phyloP scores from a whole-genome alignment of 2,329 filamentous ascomycete species.

The Tympanopsis confertula region DNA sequence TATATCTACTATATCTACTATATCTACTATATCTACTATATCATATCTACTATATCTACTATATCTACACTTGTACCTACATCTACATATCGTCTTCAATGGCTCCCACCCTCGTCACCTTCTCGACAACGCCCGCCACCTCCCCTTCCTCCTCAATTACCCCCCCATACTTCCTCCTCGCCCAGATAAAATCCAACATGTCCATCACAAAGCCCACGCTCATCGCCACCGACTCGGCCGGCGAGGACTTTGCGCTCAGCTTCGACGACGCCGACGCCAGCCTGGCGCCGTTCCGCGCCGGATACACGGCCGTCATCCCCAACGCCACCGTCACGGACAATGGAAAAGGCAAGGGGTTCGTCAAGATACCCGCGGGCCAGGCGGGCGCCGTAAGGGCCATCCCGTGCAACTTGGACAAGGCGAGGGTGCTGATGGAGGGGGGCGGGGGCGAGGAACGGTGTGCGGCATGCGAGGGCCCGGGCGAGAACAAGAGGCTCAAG shows the following conservation, averaged over 20 bases:
- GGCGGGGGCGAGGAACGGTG: too few species aligned
- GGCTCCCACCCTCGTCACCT: too few species aligned
- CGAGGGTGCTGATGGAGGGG: neutral
- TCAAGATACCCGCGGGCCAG: neutral
- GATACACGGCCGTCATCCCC: slow-evolving; percentile 24
- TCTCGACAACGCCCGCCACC: too few species aligned
- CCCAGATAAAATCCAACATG: slow-evolving; percentile 31
- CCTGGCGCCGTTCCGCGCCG: slow-evolving; percentile 23
- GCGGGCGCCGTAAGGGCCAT: neutral
- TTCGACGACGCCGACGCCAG: slow-evolving; percentile 27
- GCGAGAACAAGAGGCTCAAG: too few species aligned
- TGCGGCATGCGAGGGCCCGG: too few species aligned
- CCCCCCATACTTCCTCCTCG: slow-evolving; percentile 27
- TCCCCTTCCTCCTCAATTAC: too few species aligned
- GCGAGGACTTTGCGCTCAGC: slow-evolving; percentile 29
- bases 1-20: too few species aligned
- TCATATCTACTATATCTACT: too few species aligned
- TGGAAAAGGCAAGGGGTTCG: neutral
- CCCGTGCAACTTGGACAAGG: neutral
- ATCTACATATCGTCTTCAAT: too few species aligned
- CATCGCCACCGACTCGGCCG: slow-evolving; percentile 25
- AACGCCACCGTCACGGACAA: slow-evolving; percentile 10
- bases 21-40: too few species aligned
- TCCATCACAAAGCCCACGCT: slow-evolving; percentile 37
- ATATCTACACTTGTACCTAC: too few species aligned